phyloP scores from a whole-genome alignment of 2,329 filamentous ascomycete genomes.

The Paecilomyces sp. region DNA sequence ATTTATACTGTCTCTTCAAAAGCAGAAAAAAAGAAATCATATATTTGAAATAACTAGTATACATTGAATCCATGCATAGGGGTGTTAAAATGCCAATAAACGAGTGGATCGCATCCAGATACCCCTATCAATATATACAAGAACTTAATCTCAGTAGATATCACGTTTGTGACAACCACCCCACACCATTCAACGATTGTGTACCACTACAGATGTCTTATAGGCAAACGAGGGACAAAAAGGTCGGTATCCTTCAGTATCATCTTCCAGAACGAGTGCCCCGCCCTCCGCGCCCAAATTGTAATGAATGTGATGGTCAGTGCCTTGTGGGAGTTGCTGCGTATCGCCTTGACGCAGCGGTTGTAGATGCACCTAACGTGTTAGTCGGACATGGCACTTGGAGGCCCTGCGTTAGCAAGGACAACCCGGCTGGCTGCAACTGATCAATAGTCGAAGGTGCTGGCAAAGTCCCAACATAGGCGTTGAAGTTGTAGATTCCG shows the following conservation, averaged over 20 bases:
- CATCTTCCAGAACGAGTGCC: not conserved
- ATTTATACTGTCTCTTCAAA: not conserved
- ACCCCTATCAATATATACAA: not conserved
- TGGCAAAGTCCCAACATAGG: constrained; percentile 43
- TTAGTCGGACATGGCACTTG: constrained; percentile 21
- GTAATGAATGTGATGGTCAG: not conserved
- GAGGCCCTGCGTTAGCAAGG: constrained; percentile 20
- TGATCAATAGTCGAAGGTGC: constrained; percentile 23
- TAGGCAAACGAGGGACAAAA: not conserved
- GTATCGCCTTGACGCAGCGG: not conserved
- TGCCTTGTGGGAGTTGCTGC: not conserved
- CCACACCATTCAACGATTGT: not conserved
- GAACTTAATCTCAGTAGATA: not conserved
- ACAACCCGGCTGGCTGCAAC: constrained; percentile 27
- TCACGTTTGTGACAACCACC: not conserved
- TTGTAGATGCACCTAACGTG: constrained; percentile 11
- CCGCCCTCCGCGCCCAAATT: not conserved
- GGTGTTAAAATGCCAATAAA: not conserved
- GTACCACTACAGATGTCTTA: not conserved
- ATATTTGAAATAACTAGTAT: not conserved
- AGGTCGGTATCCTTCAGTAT: not conserved
- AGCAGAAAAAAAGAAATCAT: not conserved
- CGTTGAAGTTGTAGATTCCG: constrained; percentile 36
- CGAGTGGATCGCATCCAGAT: not conserved
- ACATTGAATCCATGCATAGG: not conserved